phyloP scores from a whole-genome alignment of 495 filamentous ascomycete species.

The Aspergillus avenaceus region DNA sequence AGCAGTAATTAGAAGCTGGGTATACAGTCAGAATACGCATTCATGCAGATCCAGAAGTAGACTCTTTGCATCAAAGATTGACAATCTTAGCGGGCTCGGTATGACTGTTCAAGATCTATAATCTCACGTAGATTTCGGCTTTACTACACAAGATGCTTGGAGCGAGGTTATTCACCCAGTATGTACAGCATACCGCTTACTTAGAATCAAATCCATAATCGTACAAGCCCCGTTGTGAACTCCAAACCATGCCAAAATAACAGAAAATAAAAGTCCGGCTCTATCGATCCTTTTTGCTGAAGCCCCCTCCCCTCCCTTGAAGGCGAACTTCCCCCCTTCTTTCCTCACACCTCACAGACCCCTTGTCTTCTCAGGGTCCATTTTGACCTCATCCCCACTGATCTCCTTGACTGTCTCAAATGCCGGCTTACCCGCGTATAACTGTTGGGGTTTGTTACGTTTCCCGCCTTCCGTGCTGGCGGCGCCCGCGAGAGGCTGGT shows the following conservation, averaged over 20 bases:
- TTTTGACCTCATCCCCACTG: conserved; percentile 43
- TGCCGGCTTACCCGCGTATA: conserved; percentile 77
- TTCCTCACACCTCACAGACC: conserved; percentile 29
- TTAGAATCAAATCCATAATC: conserved; percentile 2
- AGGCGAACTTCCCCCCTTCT: neutral
- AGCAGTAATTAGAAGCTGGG: too few relatives aligned
- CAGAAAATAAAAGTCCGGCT: conserved; percentile 1
- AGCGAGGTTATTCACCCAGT: neutral
- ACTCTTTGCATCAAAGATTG: too few relatives aligned
- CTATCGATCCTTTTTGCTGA: neutral
- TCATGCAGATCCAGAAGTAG: too few relatives aligned
- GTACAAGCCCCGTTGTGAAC: conserved; percentile 9
- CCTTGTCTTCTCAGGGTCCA: conserved; percentile 49
- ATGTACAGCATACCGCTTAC: neutral
- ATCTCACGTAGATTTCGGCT: too few relatives aligned
- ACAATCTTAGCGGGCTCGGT: too few relatives aligned
- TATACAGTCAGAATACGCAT: too few relatives aligned
- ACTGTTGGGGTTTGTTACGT: conserved; percentile 43
- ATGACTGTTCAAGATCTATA: too few relatives aligned
- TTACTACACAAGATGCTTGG: too few relatives aligned
- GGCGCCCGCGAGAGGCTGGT: conserved; percentile 70
- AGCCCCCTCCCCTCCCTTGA: neutral
- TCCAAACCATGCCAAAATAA: conserved; percentile 19
- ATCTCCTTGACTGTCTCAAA: conserved; percentile 53
- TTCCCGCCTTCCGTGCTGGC: conserved; percentile 57